phyloP scores from a whole-genome alignment of 2,329 filamentous ascomycete species.

The Talaromyces verruculosus region DNA sequence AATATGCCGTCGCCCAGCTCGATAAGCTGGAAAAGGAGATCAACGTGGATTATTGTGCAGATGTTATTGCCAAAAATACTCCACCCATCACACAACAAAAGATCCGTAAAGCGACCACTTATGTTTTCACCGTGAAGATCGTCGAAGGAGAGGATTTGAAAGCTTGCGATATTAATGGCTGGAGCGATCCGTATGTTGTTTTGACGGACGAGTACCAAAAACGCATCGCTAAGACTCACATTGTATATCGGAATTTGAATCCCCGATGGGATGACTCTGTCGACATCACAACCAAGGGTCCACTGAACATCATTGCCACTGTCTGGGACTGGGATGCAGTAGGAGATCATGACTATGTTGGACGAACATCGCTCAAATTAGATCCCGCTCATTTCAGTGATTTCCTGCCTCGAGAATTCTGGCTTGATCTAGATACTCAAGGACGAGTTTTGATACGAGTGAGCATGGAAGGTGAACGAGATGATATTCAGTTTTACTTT shows the following conservation, averaged over 20 bases:
- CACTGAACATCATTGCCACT: conserved; percentile 92
- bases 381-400: conserved; percentile 97
- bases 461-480: conserved; percentile 97
- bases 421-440: conserved; percentile 95
- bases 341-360: conserved; percentile 95
- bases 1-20: conserved; percentile 88
- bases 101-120: conserved; percentile 74
- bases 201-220: conserved; percentile 98
- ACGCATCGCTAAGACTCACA: conserved; percentile 87
- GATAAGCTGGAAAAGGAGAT: conserved; percentile 87
- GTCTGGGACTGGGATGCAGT: conserved; percentile 98
- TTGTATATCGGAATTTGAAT: conserved; percentile 85
- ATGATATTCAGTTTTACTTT: conserved; percentile 98
- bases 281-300: conserved; percentile 88
- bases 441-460: conserved; percentile 84
- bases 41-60: conserved; percentile 87
- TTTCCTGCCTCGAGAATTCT: conserved; percentile 93
- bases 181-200: conserved; percentile 95
- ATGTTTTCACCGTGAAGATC: conserved; percentile 98
- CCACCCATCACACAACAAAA: conserved; percentile 65
- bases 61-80: conserved; percentile 71
- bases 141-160: conserved; percentile 97
- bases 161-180: conserved; percentile 92
- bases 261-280: conserved; percentile 97
- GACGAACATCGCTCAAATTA: conserved; percentile 94